Percentiles rank a stretch among this genome's conserved stretches.
Evolutionary conservation across 768 basidiomycete species (phyloP).

Genomic region (Nevesoporus exiguus): DNA sequence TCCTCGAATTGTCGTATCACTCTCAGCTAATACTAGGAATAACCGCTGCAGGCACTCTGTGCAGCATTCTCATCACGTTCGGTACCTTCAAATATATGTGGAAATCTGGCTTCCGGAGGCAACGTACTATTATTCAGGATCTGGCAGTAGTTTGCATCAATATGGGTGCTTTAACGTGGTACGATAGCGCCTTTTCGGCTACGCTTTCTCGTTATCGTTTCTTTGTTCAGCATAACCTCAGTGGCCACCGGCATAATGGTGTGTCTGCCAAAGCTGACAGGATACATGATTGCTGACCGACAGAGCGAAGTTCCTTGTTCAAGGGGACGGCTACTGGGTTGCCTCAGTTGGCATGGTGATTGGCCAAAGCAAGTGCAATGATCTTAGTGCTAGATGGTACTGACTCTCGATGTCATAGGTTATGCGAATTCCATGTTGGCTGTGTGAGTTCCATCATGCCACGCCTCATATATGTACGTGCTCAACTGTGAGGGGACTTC

Average conservation of each 20-base stretch:
- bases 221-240: not conserved
- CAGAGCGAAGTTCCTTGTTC: not conserved
- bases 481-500: too few relatives aligned
- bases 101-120: slow-evolving; percentile 9
- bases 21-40: slow-evolving; percentile 5
- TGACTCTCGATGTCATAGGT: not conserved
- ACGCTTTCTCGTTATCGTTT: not conserved
- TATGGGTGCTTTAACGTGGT: slow-evolving; percentile 15
- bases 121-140: slow-evolving; percentile 5
- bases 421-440: slow-evolving; percentile 16
- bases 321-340: slow-evolving; percentile 4
- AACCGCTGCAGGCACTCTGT: not conserved
- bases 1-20: not conserved
- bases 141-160: slow-evolving; percentile 12
- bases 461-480: not conserved
- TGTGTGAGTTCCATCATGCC: slow-evolving; percentile 3
- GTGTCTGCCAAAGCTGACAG: not conserved
- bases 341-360: not conserved
- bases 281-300: not conserved
- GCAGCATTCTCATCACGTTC: slow-evolving; percentile 9
- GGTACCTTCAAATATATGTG: slow-evolving; percentile 14
- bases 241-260: not conserved
- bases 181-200: not conserved
- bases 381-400: not conserved
- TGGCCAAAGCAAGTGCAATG: slow-evolving; percentile 2